phyloP scores from a whole-genome alignment of 768 basidiomycete genomes.

The Hortiboletus campestris region DNA sequence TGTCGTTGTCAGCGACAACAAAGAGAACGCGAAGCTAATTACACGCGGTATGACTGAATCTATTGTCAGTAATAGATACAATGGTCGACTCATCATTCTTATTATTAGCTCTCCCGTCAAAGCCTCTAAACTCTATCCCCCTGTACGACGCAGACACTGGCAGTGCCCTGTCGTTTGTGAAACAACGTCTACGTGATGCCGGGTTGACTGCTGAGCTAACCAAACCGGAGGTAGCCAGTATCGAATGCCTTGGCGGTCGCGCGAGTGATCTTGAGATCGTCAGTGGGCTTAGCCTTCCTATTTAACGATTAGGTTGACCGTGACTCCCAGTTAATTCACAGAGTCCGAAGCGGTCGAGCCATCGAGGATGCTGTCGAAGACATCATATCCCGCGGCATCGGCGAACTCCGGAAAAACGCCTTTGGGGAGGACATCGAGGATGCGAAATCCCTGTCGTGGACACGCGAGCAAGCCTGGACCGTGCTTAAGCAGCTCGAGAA shows the following conservation, averaged over 20 bases:
- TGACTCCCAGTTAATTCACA: constrained; percentile 68
- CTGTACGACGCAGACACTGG: constrained; percentile 82
- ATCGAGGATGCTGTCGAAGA: constrained; percentile 87
- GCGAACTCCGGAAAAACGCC: constrained; percentile 84
- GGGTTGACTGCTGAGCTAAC: constrained; percentile 55
- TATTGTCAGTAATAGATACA: not conserved
- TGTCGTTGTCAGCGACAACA: constrained; percentile 85
- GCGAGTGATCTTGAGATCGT: constrained; percentile 87
- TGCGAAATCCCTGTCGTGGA: constrained; percentile 80
- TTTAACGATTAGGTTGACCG: not conserved
- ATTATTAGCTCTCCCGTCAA: constrained; percentile 71
- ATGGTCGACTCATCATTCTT: not conserved
- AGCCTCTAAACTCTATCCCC: constrained; percentile 74
- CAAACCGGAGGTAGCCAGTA: constrained; percentile 49
- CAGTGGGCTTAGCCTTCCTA: constrained; percentile 25
- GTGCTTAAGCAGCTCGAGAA: constrained; percentile 72
- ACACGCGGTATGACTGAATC: constrained; percentile 57
- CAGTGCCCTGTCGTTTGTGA: constrained; percentile 79
- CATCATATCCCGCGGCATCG: constrained; percentile 74
- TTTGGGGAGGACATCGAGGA: constrained; percentile 94
- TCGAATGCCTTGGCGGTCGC: constrained; percentile 84
- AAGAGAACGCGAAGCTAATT: constrained; percentile 81
- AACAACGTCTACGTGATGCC: constrained; percentile 67
- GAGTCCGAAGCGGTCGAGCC: constrained; percentile 69
- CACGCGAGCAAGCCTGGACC: constrained; percentile 83